Evolutionary conservation across 179 eudicot species (phyloP).

Genomic region (Corrigiola litoralis): DNA sequence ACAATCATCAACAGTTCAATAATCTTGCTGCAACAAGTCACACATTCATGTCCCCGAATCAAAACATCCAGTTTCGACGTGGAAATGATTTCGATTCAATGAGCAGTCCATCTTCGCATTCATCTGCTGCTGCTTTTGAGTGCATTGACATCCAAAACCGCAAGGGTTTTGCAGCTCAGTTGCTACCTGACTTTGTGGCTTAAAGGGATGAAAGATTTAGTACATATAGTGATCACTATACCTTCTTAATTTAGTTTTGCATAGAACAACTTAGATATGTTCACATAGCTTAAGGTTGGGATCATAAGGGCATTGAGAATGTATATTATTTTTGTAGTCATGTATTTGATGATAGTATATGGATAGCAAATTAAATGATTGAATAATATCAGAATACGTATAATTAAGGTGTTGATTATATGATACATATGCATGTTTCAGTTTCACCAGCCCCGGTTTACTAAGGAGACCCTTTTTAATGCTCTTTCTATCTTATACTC

Average conservation of each 20-base stretch:
- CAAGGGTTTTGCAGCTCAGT: conserved; percentile 59
- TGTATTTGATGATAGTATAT: conserved; percentile 20
- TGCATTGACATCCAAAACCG: conserved; percentile 48
- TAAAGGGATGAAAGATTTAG: conserved; percentile 16
- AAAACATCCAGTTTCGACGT: conserved; percentile 41
- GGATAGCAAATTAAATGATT: conserved; percentile 30
- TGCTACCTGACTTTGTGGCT: conserved; percentile 63
- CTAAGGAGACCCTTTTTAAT: neutral
- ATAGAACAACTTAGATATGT: conserved; percentile 18
- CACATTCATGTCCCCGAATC: conserved; percentile 35
- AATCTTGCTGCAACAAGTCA: conserved; percentile 45
- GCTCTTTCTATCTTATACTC: neutral
- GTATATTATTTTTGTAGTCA: conserved; percentile 59
- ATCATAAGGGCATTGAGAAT: conserved; percentile 35
- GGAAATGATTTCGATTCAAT: conserved; percentile 32
- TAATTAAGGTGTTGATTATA: neutral
- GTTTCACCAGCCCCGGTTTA: neutral
- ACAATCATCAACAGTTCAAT: conserved; percentile 31
- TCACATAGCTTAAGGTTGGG: conserved; percentile 27
- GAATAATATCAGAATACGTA: conserved; percentile 12
- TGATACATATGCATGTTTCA: neutral
- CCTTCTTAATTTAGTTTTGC: conserved; percentile 25
- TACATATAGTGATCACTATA: conserved; percentile 23
- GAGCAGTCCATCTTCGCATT: too few species aligned
- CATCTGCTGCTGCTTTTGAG: conserved; percentile 49